A percentile compares a stretch with the other conserved stretches of the same genome.
Evolutionary conservation across 306 rosid species (phyloP).

Genomic region (cucumber (Cucumis sativus)): Cucumber_9930_V3 NC_026655.2:4267501-4268000

Average conservation of each 20-base stretch:
- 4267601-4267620: neutral
- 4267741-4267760: neutral
- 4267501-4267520: slow-evolving; percentile 56
- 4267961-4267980: slow-evolving; percentile 86
- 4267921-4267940: slow-evolving; percentile 14
- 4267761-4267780: neutral
- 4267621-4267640: neutral
- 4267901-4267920: neutral
- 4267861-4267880: neutral
- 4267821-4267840: neutral
- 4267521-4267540: slow-evolving; percentile 9
- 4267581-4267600: neutral
- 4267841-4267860: neutral
- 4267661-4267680: neutral
- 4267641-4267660: neutral
- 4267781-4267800: neutral
- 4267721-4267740: neutral
- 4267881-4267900: neutral
- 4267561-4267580: neutral
- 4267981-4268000: slow-evolving; percentile 83
- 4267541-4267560: neutral
- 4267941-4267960: slow-evolving; percentile 96
- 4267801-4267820: neutral
- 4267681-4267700: neutral
- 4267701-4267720: neutral